A percentile compares a stretch with the other conserved stretches of the same genome.
Evolutionary conservation across 202 grass and related monocot genomes (phyloP).

Genomic region (Saccharum hybrid): DNA sequence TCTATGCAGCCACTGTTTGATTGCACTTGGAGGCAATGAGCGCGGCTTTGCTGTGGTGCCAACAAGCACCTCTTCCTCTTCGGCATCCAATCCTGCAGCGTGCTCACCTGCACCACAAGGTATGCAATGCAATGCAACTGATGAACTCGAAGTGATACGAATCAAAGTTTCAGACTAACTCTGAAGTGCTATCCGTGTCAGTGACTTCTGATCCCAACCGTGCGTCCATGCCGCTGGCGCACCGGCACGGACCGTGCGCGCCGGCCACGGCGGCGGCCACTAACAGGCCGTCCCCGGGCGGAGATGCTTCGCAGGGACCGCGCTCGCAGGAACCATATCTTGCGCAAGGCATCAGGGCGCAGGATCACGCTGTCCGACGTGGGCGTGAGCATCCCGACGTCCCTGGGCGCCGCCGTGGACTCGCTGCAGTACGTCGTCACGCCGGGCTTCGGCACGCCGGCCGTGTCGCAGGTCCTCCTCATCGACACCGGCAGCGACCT

Average conservation of each 20-base stretch:
- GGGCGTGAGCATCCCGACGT: constrained; percentile 28
- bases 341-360: neutral
- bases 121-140: neutral
- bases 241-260: constrained; percentile 38
- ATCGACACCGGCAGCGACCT: constrained; percentile 65
- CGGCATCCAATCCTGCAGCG: neutral
- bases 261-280: neutral
- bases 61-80: neutral
- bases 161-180: too few relatives aligned
- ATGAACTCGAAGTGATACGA: neutral
- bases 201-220: neutral
- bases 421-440: constrained; percentile 52
- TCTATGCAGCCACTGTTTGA: too few relatives aligned
- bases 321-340: neutral
- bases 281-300: neutral
- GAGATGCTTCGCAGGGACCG: constrained; percentile 12
- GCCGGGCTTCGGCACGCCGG: constrained; percentile 45
- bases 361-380: neutral
- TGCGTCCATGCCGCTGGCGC: constrained; percentile 2
- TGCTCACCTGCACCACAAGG: constrained; percentile 2
- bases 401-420: constrained; percentile 13
- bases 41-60: neutral
- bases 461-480: neutral
- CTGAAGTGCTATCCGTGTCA: neutral
- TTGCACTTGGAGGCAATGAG: neutral